Base-by-base conservation (phyloP, 177 flowering plant species). In the Vitis hybrid region DNA sequence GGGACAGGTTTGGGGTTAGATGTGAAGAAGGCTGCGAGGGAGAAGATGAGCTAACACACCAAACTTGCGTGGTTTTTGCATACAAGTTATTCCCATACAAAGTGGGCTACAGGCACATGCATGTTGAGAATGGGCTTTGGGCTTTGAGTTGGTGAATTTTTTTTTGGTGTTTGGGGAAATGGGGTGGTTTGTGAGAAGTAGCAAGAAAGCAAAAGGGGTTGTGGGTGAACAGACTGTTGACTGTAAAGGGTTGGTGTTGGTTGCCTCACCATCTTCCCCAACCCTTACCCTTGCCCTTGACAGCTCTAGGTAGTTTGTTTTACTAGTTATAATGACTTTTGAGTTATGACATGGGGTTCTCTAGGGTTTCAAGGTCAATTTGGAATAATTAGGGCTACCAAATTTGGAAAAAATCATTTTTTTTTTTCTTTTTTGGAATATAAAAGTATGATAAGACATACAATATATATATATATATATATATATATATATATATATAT, bases 31-130 rank as follows among this genome's bases (percentile, higher is more conserved):
- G 55, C 65, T 18, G 23, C 67, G 19, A 23, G 62, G 21, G 60
- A 62, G 83, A 66, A 83, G 93, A 84, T 85, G 88, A 86, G 75
- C 91, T 86, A 89, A 86, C 89, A 70, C 82, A 84, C 85, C 89
- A 82, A 87, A 81, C 82, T 71, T 11, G 66, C 13, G 26, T 59
- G 62, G 40, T 1, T 23, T 32, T 59, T 59, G 3, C 19, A 6
- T 6, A 40, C 45, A 40, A 40, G 45, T 40, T 40, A 40, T 40
- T 40, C 30, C 30, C 30, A 26, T 26, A 26, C 30, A 26, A 26
- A 3, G 30, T 26, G 30, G 30, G 45, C 45, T 7, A 40, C 45
- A 3, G 45, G 30, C 30, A 26, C 45, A 40, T 40, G 45, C 45
- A 40, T 40, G 45, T 40, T 40, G 45, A 40, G 1, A 40, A 40